Conservation (phyloP, 1,284 basidiomycete genomes). For the Golubevia pallescens region DNA sequence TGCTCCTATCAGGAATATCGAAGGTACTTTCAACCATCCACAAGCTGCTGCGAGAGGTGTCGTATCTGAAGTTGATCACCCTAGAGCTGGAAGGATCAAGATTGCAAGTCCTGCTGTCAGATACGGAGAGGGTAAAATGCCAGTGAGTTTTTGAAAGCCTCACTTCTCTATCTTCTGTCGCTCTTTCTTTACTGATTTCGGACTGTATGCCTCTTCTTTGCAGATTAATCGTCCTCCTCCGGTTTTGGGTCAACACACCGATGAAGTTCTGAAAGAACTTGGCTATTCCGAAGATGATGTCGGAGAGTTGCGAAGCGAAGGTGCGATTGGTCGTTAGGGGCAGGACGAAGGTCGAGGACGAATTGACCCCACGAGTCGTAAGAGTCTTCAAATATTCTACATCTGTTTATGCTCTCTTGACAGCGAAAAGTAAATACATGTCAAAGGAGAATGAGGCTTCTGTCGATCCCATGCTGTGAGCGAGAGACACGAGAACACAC, state of each 20-base stretch:
- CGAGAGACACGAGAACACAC: no score
- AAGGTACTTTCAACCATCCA: constrained; percentile 87
- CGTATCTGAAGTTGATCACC: constrained; percentile 74
- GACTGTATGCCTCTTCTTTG: constrained; percentile 68
- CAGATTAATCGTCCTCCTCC: constrained; percentile 41
- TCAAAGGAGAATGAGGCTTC: no score
- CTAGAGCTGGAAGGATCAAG: constrained; percentile 81
- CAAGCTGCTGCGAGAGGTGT: constrained; percentile 76
- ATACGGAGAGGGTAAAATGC: constrained; percentile 79
- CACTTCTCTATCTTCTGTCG: no score
- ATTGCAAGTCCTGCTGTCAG: constrained; percentile 83
- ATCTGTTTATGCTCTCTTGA: no score
- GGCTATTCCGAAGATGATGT: constrained; percentile 73
- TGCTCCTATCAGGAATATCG: constrained; percentile 80
- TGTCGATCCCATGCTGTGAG: no score
- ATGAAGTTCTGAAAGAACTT: constrained; percentile 66
- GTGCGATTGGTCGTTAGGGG: no score
- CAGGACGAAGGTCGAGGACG: no score
- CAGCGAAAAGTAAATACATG: no score
- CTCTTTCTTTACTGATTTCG: constrained; percentile 61
- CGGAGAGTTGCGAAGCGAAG: constrained; percentile 68
- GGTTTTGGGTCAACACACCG: constrained; percentile 65
- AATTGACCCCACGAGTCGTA: no score
- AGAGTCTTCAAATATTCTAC: no score
- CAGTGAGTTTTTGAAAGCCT: constrained; percentile 47